Evolutionary conservation across 306 rosid species (phyloP), one percentile per base, ranked within the genome.

Genomic region (Casuarina glauca): DNA sequence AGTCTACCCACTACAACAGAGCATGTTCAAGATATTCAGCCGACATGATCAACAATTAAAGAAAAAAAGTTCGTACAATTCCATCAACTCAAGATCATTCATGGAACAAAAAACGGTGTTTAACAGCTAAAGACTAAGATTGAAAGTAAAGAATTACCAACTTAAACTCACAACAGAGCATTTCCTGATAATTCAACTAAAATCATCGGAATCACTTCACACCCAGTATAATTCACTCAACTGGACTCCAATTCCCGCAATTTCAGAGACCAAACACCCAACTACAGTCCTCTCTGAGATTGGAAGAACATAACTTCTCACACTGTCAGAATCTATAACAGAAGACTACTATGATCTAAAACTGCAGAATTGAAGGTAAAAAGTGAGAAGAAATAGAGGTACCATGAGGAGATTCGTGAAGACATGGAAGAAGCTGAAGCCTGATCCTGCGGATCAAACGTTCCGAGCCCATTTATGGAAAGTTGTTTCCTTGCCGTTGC

Each of bases 341-440:
- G 9, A 19, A 20, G 51, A 20, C 64, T 19, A 26, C 36, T 5
- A 58, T 58, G 13, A 9, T 26, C 38, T 58, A 26, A 58, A 58
- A 66, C 41, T 2, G 50, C 71, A 49, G 52, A 57, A 10, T 35
- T 11, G 32, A 51, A 16, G 32, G 53, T 5, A 49, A 20, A 4
- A 9, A 19, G 12, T 3, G 48, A 19, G 69, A 38, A 2, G 58
- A 63, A 53, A 4, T 6, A 6, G 35, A 66, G 71, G 67, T 74
- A 93, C 98, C 90, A 36, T 89, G 85, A n/a, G 97, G 94, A 83
- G 97, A 90, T 90, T 97, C 87, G 89, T 53, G 91, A 78, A 90
- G 87, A 91, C 97, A 94, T 0, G 85, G 75, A 70, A 90, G 96
- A 60, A 93, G 91, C 52, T 58, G 87, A 75, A 84, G 90, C 66